Conservation (phyloP, 176 grass and related monocot genomes). For the Puccinellia tenuiflora region DNA sequence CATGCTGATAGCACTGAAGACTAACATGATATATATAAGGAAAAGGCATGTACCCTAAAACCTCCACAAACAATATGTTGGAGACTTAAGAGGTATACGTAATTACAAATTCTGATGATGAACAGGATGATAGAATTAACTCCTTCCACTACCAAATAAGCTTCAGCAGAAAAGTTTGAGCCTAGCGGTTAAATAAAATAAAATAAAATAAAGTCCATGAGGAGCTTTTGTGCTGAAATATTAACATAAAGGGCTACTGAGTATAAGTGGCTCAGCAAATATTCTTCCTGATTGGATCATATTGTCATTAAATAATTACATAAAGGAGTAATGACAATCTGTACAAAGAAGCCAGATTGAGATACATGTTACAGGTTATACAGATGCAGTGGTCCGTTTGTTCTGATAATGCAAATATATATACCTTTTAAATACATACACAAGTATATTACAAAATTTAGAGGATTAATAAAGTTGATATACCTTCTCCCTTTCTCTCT, state of each 20-base stretch:
- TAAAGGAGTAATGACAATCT: background rate
- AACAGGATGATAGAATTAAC: background rate
- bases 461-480: background rate
- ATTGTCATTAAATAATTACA: background rate
- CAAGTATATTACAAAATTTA: background rate
- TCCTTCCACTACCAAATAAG: background rate
- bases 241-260: background rate
- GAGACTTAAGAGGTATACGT: background rate
- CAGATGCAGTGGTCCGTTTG: background rate
- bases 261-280: background rate
- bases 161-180: background rate
- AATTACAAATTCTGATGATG: background rate
- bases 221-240: background rate
- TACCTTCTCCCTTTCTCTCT: conserved; percentile 98
- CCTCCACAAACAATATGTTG: background rate
- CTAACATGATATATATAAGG: background rate
- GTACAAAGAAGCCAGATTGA: background rate
- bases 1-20: background rate
- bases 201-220: background rate
- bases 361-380: background rate
- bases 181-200: background rate
- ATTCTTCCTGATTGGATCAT: background rate
- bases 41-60: background rate
- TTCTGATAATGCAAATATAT: background rate
- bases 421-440: conserved; percentile 8